Evolutionary conservation across 208 protist genomes (phyloP), one percentile per base, ranked within the genome.

Genomic region (Angomonas deanei): DNA sequence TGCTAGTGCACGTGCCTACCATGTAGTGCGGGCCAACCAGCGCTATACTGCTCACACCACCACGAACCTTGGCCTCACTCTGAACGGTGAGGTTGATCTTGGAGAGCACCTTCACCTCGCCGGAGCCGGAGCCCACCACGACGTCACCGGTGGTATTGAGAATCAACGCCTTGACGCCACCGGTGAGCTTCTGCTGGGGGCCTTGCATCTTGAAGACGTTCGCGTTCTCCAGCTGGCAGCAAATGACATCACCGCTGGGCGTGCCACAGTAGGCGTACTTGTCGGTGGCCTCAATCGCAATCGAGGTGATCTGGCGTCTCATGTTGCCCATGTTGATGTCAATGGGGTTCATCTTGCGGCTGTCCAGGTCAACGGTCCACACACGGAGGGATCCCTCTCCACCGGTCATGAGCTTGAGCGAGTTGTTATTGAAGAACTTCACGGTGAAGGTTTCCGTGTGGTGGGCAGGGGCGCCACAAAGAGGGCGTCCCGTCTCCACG

Each of bases 241-340:
- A 92, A 1, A 98, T 64, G 19, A 98, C 81, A 66, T 98, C 96
- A 24, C 97, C 97, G 15, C 89, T 82, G 23, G 86, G 81, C 34
- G 95, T 97, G 39, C 95, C 94, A 63, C 78, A 89, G 76, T 97
- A 98, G 3, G 76, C 80, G 67, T 93, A 91, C 61, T 86, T 85
- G 66, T 97, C 93, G 32, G 88, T 92, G 31, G 57, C 61, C 72
- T 97, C 88, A 31, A 97, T 62, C 2, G 63, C 88, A 62, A 97
- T 84, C 24, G 76, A 89, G 33, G 78, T 82, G 57, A 92, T 75
- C 49, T 63, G 68, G 33, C 93, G 91, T 56, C 84, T 78, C 64
- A 97, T 69, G 64, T 86, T 93, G 32, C 96, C 93, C 65, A 97
- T 82, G 61, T 95, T 91, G 54, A 96, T 78, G 70, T 98, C 94